phyloP scores from a whole-genome alignment of 768 basidiomycete species.

The Boletus pseudopeckii region DNA sequence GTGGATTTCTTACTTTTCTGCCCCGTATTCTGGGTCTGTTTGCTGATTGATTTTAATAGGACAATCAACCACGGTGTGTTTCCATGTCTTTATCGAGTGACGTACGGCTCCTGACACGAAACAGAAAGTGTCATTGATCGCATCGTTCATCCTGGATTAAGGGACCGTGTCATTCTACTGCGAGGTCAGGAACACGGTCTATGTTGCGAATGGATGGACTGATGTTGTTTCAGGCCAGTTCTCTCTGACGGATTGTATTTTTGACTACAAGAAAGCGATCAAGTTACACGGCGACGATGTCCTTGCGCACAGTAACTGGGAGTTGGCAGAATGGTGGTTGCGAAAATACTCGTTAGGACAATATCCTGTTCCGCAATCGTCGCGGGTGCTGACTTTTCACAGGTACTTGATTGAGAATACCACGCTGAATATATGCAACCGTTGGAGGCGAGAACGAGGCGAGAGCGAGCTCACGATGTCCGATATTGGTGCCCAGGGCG shows the following conservation, averaged over 20 bases:
- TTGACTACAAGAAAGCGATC: constrained; percentile 65
- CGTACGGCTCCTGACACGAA: constrained; percentile 8
- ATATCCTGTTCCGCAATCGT: background rate
- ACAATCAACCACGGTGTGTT: constrained; percentile 78
- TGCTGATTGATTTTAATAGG: constrained; percentile 36
- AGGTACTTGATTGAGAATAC: constrained; percentile 79
- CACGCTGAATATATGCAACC: constrained; percentile 69
- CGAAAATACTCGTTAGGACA: constrained; percentile 66
- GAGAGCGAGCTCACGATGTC: constrained; percentile 63
- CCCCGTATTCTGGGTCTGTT: background rate
- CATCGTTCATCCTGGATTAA: constrained; percentile 82
- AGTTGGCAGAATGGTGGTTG: constrained; percentile 80
- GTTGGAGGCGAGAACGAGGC: constrained; percentile 85
- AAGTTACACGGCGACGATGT: constrained; percentile 90
- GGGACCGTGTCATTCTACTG: constrained; percentile 87
- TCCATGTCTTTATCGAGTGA: background rate
- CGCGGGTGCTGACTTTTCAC: background rate
- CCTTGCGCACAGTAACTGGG: constrained; percentile 87
- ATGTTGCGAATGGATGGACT: background rate
- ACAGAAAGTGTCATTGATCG: constrained; percentile 89
- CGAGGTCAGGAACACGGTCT: constrained; percentile 50
- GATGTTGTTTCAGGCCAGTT: constrained; percentile 56
- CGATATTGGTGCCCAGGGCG: constrained; percentile 44
- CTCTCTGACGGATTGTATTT: constrained; percentile 74
- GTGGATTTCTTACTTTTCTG: constrained; percentile 32